phyloP scores from a whole-genome alignment of 2,329 filamentous ascomycete species.

The Aspergillus candidus region DNA sequence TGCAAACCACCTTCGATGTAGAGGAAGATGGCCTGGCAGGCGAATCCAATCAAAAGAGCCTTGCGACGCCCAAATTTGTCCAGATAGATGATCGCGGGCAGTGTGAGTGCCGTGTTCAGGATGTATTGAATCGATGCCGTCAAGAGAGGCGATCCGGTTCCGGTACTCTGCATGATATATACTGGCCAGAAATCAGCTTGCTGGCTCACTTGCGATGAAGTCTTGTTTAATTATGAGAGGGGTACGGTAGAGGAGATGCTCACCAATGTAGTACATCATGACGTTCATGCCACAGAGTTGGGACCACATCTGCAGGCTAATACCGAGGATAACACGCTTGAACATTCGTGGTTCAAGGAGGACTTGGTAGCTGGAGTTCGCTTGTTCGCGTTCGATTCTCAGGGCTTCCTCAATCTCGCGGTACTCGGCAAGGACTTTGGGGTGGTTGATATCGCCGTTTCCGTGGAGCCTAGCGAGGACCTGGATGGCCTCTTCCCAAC shows the following conservation, averaged over 20 bases:
- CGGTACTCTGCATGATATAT: conserved; percentile 60
- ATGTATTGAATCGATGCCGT: conserved; percentile 65
- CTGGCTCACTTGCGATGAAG: too few species aligned
- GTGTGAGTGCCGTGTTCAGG: conserved; percentile 71
- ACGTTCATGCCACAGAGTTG: conserved; percentile 70
- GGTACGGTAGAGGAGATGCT: too few species aligned
- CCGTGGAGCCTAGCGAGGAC: conserved; percentile 54
- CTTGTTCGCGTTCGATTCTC: conserved; percentile 64
- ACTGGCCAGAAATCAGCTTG: conserved; percentile 18
- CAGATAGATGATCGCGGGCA: conserved; percentile 66
- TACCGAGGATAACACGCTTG: conserved; percentile 62
- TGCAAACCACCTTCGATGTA: conserved; percentile 37
- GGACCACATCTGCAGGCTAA: conserved; percentile 68
- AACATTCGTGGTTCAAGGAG: conserved; percentile 65
- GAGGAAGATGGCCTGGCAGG: conserved; percentile 49
- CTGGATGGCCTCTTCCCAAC: conserved; percentile 47
- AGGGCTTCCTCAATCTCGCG: conserved; percentile 65
- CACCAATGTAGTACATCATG: conserved; percentile 61
- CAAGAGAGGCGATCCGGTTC: conserved; percentile 52
- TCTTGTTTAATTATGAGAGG: too few species aligned
- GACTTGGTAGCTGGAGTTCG: conserved; percentile 63
- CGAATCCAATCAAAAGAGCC: conserved; percentile 57
- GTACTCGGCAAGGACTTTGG: conserved; percentile 61
- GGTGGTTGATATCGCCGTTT: conserved; percentile 56
- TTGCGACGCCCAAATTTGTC: conserved; percentile 67